These are phyloP conservation scores for Pleurotus djamor DNA, from an alignment of 768 basidiomycete species.

Conservation along the genomic window DNA sequence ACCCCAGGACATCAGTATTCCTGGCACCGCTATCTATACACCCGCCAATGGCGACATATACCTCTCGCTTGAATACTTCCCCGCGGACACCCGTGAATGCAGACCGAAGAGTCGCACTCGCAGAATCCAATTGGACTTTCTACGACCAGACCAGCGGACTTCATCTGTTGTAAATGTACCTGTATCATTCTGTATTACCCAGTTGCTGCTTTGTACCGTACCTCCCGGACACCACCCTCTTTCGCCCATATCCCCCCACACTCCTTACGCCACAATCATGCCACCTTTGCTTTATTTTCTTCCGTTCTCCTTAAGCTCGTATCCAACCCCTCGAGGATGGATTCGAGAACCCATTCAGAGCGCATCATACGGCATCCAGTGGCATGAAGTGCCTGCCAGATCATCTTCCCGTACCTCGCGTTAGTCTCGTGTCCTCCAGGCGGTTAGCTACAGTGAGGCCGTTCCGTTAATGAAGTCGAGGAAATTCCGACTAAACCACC, in stretches of 20 bases:
- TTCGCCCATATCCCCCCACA: neutral
- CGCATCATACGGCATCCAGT: neutral
- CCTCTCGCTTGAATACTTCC: neutral
- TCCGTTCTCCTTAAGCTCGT: neutral
- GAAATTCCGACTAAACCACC: neutral
- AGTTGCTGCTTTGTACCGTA: neutral
- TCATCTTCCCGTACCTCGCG: neutral
- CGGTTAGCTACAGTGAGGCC: neutral
- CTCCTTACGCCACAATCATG: neutral
- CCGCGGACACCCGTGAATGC: too few species aligned
- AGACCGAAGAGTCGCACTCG: too few species aligned
- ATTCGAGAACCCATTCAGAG: too few species aligned
- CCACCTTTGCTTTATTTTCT: neutral
- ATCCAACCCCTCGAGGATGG: neutral
- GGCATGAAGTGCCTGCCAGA: neutral
- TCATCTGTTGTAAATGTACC: neutral
- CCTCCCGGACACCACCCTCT: neutral
- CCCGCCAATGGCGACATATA: neutral
- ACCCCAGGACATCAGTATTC: neutral
- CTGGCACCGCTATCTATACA: neutral
- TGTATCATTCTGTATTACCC: neutral
- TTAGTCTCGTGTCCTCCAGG: neutral
- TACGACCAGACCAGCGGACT: neutral
- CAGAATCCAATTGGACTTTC: neutral
- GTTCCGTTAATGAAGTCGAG: constrained; percentile 2